Conservation (phyloP, 1,284 basidiomycete genomes). For the Melampsora americana region DNA sequence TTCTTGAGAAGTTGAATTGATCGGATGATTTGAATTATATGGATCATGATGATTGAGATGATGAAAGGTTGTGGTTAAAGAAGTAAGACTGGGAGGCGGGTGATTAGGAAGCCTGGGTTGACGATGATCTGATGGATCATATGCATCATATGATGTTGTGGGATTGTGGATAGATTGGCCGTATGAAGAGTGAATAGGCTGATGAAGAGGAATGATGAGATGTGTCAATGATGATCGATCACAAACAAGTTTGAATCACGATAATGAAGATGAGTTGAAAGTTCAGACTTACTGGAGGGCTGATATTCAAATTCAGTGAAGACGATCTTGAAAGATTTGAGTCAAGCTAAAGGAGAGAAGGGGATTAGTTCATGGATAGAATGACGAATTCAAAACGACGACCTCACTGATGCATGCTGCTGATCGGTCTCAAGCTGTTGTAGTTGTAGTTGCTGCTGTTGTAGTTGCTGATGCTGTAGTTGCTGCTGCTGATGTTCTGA, state of each 20-base stretch:
- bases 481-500: background rate
- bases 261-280: background rate
- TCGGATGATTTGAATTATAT: background rate
- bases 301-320: background rate
- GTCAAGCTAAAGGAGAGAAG: background rate
- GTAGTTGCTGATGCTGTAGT: too few relatives aligned
- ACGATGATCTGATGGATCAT: background rate
- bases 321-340: background rate
- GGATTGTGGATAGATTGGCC: background rate
- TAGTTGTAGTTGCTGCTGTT: too few relatives aligned
- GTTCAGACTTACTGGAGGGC: background rate
- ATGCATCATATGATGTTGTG: background rate
- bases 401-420: background rate
- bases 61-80: background rate
- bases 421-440: background rate
- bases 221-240: too few relatives aligned
- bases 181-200: background rate
- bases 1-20: conserved; percentile 3
- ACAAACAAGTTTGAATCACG: too few relatives aligned
- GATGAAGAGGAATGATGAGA: background rate
- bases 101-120: background rate
- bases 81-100: too few relatives aligned
- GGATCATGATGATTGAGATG: background rate
- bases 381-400: background rate
- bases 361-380: background rate